phyloP scores from a whole-genome alignment of 306 rosid species.

The Castanopsis chinensis region DNA sequence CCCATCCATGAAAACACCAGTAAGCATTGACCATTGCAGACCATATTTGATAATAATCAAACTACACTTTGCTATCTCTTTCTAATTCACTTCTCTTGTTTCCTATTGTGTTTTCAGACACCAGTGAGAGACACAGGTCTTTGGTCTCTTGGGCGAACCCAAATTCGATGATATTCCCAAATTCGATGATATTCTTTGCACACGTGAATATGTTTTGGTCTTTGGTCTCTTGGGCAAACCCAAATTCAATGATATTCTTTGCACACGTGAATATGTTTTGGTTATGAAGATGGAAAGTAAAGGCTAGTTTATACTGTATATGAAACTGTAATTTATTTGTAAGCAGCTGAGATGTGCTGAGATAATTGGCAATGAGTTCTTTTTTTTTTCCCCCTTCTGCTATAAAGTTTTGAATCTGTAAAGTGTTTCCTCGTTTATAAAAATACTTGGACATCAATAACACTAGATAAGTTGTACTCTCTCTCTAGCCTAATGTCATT shows the following conservation, averaged over 20 bases:
- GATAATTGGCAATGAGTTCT: neutral
- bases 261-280: neutral
- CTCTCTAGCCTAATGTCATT: too few species aligned
- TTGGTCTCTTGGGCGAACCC: slow-evolving; percentile 92
- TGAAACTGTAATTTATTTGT: slow-evolving; percentile 11
- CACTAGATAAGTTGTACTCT: too few species aligned
- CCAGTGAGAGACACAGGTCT: slow-evolving; percentile 83
- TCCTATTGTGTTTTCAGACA: slow-evolving; percentile 45
- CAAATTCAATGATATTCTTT: slow-evolving; percentile 53
- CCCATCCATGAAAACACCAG: slow-evolving; percentile 86
- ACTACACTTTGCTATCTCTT: neutral
- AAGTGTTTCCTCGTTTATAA: neutral
- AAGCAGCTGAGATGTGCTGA: neutral
- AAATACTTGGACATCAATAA: neutral
- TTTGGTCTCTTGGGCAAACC: slow-evolving; percentile 89
- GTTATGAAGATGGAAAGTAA: neutral
- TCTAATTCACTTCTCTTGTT: neutral
- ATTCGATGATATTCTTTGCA: slow-evolving; percentile 48
- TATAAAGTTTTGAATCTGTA: neutral
- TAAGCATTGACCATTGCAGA: slow-evolving; percentile 34
- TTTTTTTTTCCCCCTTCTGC: neutral
- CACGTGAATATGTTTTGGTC: slow-evolving; percentile 31
- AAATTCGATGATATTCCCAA: slow-evolving; percentile 58
- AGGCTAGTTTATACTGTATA: slow-evolving; percentile 11
- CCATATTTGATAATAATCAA: neutral